phyloP scores from a whole-genome alignment of 768 basidiomycete species.

The Lactarius tabidus region DNA sequence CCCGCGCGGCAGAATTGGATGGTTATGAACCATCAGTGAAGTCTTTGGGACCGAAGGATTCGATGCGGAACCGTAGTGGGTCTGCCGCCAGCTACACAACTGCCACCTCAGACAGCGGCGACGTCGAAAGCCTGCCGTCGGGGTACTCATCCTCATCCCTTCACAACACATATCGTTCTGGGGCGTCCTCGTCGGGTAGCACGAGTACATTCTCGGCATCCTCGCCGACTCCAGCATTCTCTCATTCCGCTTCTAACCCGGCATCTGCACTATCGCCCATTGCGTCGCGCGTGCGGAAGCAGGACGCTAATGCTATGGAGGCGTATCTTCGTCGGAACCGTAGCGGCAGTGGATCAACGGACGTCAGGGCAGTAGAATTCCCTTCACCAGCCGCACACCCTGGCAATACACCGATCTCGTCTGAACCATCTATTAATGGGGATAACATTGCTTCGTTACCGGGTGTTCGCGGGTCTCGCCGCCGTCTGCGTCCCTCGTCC shows the following conservation, averaged over 20 bases:
- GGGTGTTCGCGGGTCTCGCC: slow-evolving; percentile 49
- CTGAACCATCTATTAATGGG: slow-evolving; percentile 48
- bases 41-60: slow-evolving; percentile 44
- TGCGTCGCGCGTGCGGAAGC: slow-evolving; percentile 74
- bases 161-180: slow-evolving; percentile 35
- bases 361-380: slow-evolving; percentile 60
- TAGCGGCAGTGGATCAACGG: slow-evolving; percentile 76
- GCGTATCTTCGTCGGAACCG: slow-evolving; percentile 79
- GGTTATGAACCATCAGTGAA: slow-evolving; percentile 39
- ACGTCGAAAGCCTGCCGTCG: slow-evolving; percentile 26
- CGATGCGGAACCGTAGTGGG: slow-evolving; percentile 26
- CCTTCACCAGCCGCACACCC: slow-evolving; percentile 30
- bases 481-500: slow-evolving; percentile 61
- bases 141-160: slow-evolving; percentile 31
- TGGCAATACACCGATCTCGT: slow-evolving; percentile 30
- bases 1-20: slow-evolving; percentile 60
- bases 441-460: slow-evolving; percentile 52
- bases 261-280: slow-evolving; percentile 67
- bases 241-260: slow-evolving; percentile 32
- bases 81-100: slow-evolving; percentile 31
- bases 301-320: slow-evolving; percentile 84
- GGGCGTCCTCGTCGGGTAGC: slow-evolving; percentile 57
- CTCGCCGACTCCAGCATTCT: slow-evolving; percentile 37
- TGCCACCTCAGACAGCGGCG: slow-evolving; percentile 28
- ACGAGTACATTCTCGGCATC: slow-evolving; percentile 38